Base-by-base conservation (phyloP, 305 asterid genomes). In the Solanum hybrid region DNA sequence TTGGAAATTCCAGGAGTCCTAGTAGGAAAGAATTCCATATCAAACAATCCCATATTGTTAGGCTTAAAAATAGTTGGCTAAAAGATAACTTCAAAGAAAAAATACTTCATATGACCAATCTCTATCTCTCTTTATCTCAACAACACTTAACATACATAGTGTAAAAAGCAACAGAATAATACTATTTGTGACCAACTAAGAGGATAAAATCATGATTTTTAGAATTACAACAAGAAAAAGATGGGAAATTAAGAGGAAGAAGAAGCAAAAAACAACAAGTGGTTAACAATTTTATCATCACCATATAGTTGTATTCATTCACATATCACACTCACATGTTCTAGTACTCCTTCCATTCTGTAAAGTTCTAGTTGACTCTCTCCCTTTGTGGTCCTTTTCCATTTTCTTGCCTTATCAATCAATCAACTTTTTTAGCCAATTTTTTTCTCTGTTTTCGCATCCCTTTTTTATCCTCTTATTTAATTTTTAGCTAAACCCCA, bases 311-410 rank as follows among this genome's bases (percentile, higher is more conserved):
- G 80, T 85, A 89, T 79, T 69, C 87, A 90, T 89, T 87, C 91
- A 60, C 86, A 69, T 89, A 85, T 91, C 90, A 89, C 94, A 92
- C 94, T 91, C 91, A 90, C 95, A 95, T 93, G 95, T 96, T 93
- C 91, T 84, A 85, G 12, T 84, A 51, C 87, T 51, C 36, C 75
- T 90, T 90, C 92, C 89, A 91, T 92, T 91, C 94, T 94, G 94
- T 93, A 90, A 89, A 92, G 91, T 76, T 85, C 87, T 90, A 90
- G 98, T 95, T 96, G 99, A 96, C 99, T 93, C 98, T 93, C 24
- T 72, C 35, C 51, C 86, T 88, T 92, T 90, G 93, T 92, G 93
- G 94, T 89, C 94, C 93, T 37, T 91, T 91, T 94, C 95, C 87
- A 91, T 90, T 93, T 95, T 90, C 94, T 93, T 93, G 94, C 95